A percentile compares a stretch with the other conserved stretches of the same genome.
These are phyloP conservation scores for Biscogniauxia mediterranea DNA, from an alignment of 2,329 filamentous ascomycete genomes.

Conservation along the genomic window DNA sequence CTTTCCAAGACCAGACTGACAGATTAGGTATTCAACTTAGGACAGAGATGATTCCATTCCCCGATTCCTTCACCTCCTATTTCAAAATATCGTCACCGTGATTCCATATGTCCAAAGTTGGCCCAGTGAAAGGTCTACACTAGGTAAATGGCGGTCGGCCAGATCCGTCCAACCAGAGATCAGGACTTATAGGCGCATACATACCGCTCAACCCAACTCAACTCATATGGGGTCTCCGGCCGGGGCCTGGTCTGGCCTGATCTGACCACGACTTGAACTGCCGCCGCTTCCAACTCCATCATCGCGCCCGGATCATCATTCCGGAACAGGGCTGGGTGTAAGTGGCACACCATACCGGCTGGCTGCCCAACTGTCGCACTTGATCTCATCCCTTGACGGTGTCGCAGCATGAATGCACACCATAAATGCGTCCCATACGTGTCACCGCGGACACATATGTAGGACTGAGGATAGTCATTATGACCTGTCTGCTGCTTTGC, in stretches of 20 bases:
- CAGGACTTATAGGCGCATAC: background rate
- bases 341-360: background rate
- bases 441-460: background rate
- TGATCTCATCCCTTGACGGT: background rate
- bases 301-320: too few species aligned
- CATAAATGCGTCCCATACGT: background rate
- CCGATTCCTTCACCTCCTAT: background rate
- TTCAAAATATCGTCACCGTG: background rate
- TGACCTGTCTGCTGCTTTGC: too few species aligned
- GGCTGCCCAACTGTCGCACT: background rate
- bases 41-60: background rate
- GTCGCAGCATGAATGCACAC: background rate
- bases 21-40: too few species aligned
- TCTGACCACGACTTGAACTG: background rate
- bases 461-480: too few species aligned
- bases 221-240: background rate
- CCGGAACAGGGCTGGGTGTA: background rate
- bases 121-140: background rate
- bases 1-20: too few species aligned
- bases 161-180: background rate
- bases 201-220: background rate
- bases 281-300: too few species aligned
- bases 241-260: background rate
- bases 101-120: background rate
- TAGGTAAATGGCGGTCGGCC: background rate